Evolutionary conservation across 768 basidiomycete species (phyloP).

Genomic region (Strobilomyces dryophilus): DNA sequence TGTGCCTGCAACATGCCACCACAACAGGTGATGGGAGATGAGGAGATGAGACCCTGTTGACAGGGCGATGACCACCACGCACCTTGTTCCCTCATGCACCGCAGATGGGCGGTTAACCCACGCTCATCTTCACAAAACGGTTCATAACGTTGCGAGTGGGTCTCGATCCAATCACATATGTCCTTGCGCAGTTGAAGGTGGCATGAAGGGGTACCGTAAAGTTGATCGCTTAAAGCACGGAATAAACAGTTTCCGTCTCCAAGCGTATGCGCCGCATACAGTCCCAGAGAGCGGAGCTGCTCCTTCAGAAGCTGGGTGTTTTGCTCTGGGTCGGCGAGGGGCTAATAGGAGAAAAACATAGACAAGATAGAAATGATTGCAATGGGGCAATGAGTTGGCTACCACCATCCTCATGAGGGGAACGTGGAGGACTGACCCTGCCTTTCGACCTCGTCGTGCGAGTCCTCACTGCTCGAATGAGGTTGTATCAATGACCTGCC

Average conservation of each 20-base stretch:
- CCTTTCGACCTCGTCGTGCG: conserved; percentile 59
- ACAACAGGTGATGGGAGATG: conserved; percentile 9
- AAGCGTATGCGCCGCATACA: conserved; percentile 83
- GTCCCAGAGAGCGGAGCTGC: conserved; percentile 73
- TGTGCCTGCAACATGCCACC: conserved; percentile 48
- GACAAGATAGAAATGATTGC: conserved; percentile 9
- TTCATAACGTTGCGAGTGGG: conserved; percentile 67
- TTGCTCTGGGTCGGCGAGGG: conserved; percentile 55
- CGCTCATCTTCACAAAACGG: conserved; percentile 86
- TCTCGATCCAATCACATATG: conserved; percentile 79
- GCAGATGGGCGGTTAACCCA: conserved; percentile 67
- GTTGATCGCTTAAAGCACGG: conserved; percentile 84
- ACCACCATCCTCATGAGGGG: conserved; percentile 12
- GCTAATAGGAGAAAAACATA: conserved; percentile 20
- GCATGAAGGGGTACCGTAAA: conserved; percentile 67
- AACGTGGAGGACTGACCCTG: conserved; percentile 41
- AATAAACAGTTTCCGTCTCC: conserved; percentile 96
- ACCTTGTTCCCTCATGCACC: conserved; percentile 79
- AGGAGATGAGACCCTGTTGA: neutral
- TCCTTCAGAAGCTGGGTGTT: conserved; percentile 63
- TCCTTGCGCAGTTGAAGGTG: conserved; percentile 68
- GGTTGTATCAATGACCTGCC: conserved; percentile 23
- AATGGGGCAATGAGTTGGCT: conserved; percentile 16
- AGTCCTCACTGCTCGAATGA: conserved; percentile 43
- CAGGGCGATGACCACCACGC: conserved; percentile 17